These are phyloP conservation scores for Phytopythium oedochilum DNA, from an alignment of 352 stramenopile genomes.

Conservation along the genomic window DNA sequence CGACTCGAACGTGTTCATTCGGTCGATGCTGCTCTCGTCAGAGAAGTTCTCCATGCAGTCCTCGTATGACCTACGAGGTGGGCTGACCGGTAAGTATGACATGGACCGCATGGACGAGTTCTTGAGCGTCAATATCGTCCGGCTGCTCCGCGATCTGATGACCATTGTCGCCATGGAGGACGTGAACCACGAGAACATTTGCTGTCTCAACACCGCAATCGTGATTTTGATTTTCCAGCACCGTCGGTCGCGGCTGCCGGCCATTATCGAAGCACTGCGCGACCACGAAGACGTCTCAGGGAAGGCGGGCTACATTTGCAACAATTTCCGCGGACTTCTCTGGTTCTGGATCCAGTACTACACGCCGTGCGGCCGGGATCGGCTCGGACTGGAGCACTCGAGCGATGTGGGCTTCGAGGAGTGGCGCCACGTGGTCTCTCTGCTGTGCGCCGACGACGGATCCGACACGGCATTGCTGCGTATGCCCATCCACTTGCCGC, in stretches of 20 bases:
- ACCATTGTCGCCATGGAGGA: slow-evolving; percentile 92
- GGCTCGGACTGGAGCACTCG: slow-evolving; percentile 93
- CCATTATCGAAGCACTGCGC: slow-evolving; percentile 61
- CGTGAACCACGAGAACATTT: slow-evolving; percentile 98
- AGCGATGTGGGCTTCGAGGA: slow-evolving; percentile 94
- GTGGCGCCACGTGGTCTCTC: slow-evolving; percentile 88
- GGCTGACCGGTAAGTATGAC: slow-evolving; percentile 41
- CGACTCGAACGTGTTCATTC: slow-evolving; percentile 97
- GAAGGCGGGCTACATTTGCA: slow-evolving; percentile 65
- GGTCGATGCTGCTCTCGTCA: slow-evolving; percentile 85
- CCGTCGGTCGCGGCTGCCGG: slow-evolving; percentile 75
- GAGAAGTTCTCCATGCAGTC: slow-evolving; percentile 61
- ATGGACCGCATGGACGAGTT: slow-evolving; percentile 88
- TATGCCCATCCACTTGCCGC: slow-evolving; percentile 39
- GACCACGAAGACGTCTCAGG: slow-evolving; percentile 59
- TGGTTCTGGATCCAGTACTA: slow-evolving; percentile 98
- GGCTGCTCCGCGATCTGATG: slow-evolving; percentile 93
- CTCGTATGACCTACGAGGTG: slow-evolving; percentile 24
- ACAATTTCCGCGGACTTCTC: slow-evolving; percentile 91
- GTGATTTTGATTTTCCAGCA: slow-evolving; percentile 94
- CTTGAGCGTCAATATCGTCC: slow-evolving; percentile 82
- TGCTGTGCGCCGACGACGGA: slow-evolving; percentile 92
- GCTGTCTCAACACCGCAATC: slow-evolving; percentile 95
- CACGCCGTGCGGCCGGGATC: slow-evolving; percentile 89
- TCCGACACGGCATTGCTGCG: slow-evolving; percentile 78